Conservation (phyloP, 306 rosid genomes). For the Vigna angularis region DNA sequence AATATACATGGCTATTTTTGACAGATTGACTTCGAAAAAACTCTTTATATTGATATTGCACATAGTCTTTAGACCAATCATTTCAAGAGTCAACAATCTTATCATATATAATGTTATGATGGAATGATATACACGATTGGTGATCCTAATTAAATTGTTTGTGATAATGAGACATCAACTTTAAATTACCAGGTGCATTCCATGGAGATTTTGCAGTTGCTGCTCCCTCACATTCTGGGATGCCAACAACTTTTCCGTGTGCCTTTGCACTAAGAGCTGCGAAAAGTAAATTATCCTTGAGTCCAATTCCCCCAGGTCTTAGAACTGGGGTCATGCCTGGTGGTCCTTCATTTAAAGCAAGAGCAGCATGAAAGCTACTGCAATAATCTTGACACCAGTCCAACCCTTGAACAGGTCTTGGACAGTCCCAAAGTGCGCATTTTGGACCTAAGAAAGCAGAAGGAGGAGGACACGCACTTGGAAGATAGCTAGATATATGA, state of each 20-base stretch:
- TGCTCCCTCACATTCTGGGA: slow-evolving; percentile 94
- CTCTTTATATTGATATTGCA: too few species aligned
- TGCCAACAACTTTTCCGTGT: slow-evolving; percentile 85
- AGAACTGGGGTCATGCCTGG: slow-evolving; percentile 88
- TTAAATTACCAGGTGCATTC: slow-evolving; percentile 36
- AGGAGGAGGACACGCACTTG: slow-evolving; percentile 76
- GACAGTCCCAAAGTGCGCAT: slow-evolving; percentile 92
- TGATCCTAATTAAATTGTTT: not conserved
- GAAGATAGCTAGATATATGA: slow-evolving; percentile 68
- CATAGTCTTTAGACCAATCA: too few species aligned
- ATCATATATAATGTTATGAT: not conserved
- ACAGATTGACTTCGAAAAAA: too few species aligned
- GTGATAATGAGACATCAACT: not conserved
- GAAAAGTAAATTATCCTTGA: slow-evolving; percentile 82
- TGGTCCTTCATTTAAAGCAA: slow-evolving; percentile 86
- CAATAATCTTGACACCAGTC: slow-evolving; percentile 81
- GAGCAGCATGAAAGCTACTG: slow-evolving; percentile 77
- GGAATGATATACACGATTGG: not conserved
- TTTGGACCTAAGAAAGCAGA: slow-evolving; percentile 91
- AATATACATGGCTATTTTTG: too few species aligned
- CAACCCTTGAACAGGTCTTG: slow-evolving; percentile 85
- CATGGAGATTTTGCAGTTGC: slow-evolving; percentile 63
- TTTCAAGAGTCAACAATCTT: not conserved
- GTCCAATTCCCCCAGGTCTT: slow-evolving; percentile 85
- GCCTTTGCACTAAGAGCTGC: slow-evolving; percentile 78